Conservation (phyloP, 441 rosid genomes). For the Gossypium trilobum region DNA sequence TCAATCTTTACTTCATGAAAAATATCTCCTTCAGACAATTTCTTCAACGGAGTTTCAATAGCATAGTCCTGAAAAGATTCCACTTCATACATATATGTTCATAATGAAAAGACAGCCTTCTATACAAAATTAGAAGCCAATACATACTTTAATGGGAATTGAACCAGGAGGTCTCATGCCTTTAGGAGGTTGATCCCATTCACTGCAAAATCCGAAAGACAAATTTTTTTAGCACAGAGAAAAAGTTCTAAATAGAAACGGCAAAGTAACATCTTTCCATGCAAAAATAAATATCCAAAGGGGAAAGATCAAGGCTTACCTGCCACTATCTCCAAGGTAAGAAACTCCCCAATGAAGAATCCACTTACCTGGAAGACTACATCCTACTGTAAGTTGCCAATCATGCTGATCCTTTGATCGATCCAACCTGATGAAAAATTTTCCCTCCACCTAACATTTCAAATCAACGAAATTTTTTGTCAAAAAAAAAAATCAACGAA, state of each 20-base stretch:
- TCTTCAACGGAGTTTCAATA: slow-evolving; percentile 74
- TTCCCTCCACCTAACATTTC: slow-evolving; percentile 56
- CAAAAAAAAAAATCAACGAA: slow-evolving; percentile 15
- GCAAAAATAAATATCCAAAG: background rate
- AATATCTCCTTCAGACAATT: slow-evolving; percentile 39
- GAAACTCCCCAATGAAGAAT: slow-evolving; percentile 97
- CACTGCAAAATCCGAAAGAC: slow-evolving; percentile 39
- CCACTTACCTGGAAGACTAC: slow-evolving; percentile 85
- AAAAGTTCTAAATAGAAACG: background rate
- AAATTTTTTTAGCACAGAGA: background rate
- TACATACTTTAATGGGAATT: slow-evolving; percentile 54
- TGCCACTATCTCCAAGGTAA: slow-evolving; percentile 55
- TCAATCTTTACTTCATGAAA: slow-evolving; percentile 60
- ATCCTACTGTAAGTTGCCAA: slow-evolving; percentile 74
- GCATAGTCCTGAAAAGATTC: slow-evolving; percentile 65
- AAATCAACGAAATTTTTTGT: slow-evolving; percentile 13
- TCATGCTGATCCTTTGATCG: slow-evolving; percentile 30
- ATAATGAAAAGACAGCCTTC: background rate
- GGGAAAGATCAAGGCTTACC: slow-evolving; percentile 36
- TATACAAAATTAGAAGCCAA: background rate
- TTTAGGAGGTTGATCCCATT: slow-evolving; percentile 94
- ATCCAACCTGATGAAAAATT: slow-evolving; percentile 51
- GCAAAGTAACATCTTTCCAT: background rate
- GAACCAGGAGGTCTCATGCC: slow-evolving; percentile 85
- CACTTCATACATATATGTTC: slow-evolving; percentile 1